Percentiles rank a stretch among this genome's conserved stretches.
Evolutionary conservation across 169 alveolate genomes (phyloP).

Genomic region (Plasmodium inui): DNA sequence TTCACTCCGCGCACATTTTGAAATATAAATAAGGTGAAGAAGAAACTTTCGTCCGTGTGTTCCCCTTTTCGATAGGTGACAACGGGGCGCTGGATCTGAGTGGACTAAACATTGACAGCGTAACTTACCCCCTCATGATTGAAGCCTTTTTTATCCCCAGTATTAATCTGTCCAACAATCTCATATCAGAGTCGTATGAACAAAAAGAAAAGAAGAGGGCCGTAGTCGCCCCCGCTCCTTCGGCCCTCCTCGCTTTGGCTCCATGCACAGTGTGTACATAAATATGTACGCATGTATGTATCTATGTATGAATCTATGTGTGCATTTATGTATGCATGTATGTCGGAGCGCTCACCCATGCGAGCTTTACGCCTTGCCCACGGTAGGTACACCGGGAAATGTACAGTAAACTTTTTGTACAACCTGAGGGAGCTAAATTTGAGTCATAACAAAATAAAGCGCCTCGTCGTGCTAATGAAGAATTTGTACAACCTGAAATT

Average conservation of each 20-base stretch:
- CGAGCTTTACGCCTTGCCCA: neutral
- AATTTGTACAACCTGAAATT: constrained; percentile 70
- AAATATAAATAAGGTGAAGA: neutral
- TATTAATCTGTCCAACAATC: constrained; percentile 50
- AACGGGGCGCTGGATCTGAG: constrained; percentile 32
- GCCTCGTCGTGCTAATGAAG: constrained; percentile 31
- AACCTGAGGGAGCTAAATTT: constrained; percentile 53
- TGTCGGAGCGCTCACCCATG: neutral
- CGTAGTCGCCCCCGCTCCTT: neutral
- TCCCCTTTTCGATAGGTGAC: neutral
- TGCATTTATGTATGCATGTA: neutral
- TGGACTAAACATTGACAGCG: constrained; percentile 4
- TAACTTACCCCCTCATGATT: constrained; percentile 45
- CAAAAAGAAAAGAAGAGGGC: constrained; percentile 11
- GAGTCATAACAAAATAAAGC: constrained; percentile 28
- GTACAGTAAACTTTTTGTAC: constrained; percentile 53
- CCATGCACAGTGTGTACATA: neutral
- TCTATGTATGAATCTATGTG: neutral
- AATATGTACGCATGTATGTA: neutral
- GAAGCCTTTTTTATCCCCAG: constrained; percentile 60
- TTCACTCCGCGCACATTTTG: neutral
- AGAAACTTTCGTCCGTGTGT: constrained; percentile 1
- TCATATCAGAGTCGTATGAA: constrained; percentile 52
- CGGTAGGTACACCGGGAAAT: constrained; percentile 44
- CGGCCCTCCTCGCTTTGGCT: neutral